Conservation (phyloP, 2,329 filamentous ascomycete species). For the Stemphylium beticola region DNA sequence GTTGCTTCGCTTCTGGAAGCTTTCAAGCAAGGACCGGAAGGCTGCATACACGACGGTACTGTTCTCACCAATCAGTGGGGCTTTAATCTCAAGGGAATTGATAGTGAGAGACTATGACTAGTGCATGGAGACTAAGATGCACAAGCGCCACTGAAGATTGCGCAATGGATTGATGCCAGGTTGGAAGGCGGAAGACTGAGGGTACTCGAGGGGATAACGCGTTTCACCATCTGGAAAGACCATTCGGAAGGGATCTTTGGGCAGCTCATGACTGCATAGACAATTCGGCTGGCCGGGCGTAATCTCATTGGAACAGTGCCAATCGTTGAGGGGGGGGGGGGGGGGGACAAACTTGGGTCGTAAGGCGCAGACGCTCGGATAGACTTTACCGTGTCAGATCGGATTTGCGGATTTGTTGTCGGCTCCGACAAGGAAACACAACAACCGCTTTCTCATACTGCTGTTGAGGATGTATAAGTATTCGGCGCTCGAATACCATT, state of each 20-base stretch:
- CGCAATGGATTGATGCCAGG: conserved; percentile 27
- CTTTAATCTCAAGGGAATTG: conserved; percentile 24
- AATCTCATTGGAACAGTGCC: too few species aligned
- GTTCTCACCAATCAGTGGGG: conserved; percentile 27
- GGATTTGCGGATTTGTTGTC: too few species aligned
- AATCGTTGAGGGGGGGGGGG: too few species aligned
- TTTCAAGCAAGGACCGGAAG: conserved; percentile 24
- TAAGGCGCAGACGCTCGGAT: too few species aligned
- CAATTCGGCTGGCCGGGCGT: too few species aligned
- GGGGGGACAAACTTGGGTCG: too few species aligned
- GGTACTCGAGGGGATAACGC: conserved; percentile 26
- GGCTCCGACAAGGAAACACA: too few species aligned
- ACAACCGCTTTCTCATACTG: too few species aligned
- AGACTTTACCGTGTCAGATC: too few species aligned
- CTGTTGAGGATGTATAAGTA: too few species aligned
- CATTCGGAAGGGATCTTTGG: conserved; percentile 21
- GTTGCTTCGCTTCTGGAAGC: conserved; percentile 24
- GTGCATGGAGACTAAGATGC: conserved; percentile 31
- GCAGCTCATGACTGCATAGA: not conserved
- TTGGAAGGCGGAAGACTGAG: conserved; percentile 27
- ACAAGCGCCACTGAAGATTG: conserved; percentile 20
- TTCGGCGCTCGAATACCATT: too few species aligned
- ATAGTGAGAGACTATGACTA: conserved; percentile 21
- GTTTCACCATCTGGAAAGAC: conserved; percentile 30
- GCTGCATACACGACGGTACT: conserved; percentile 22